phyloP scores from a whole-genome alignment of 2,329 filamentous ascomycete genomes.

The Thelonectria olida region DNA sequence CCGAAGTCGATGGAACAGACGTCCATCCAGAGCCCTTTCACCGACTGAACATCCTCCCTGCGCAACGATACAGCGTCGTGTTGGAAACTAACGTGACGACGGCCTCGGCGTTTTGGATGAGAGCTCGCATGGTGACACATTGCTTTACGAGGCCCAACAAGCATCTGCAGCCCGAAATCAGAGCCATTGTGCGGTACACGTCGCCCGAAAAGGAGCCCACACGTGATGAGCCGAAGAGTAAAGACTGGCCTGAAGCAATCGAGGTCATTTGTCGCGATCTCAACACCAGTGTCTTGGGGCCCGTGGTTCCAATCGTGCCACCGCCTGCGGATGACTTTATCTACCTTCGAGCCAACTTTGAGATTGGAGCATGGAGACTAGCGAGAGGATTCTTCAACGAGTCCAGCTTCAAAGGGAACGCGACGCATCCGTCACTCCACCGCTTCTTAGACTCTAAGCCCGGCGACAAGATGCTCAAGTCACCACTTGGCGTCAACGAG shows the following conservation, averaged over 20 bases:
- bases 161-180: conserved; percentile 42
- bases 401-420: conserved; percentile 56
- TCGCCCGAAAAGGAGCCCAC: background rate
- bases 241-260: conserved; percentile 59
- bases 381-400: conserved; percentile 64
- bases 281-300: conserved; percentile 57
- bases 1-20: conserved; percentile 76
- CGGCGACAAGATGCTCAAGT: conserved; percentile 15
- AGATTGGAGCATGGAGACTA: conserved; percentile 63
- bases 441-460: conserved; percentile 43
- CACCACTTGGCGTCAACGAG: conserved; percentile 41
- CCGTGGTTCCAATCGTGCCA: conserved; percentile 47
- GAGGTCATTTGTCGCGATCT: conserved; percentile 62
- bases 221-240: conserved; percentile 46
- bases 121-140: conserved; percentile 58
- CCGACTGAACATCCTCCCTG: conserved; percentile 72
- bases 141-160: conserved; percentile 48
- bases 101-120: conserved; percentile 68
- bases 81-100: conserved; percentile 67
- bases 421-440: conserved; percentile 47
- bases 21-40: conserved; percentile 67
- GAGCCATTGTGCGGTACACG: conserved; percentile 45
- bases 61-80: conserved; percentile 76
- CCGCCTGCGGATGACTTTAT: conserved; percentile 53
- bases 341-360: conserved; percentile 61